Evolutionary conservation across 257 asterid genomes (phyloP).

Genomic region (Solanum verrucosum): DNA sequence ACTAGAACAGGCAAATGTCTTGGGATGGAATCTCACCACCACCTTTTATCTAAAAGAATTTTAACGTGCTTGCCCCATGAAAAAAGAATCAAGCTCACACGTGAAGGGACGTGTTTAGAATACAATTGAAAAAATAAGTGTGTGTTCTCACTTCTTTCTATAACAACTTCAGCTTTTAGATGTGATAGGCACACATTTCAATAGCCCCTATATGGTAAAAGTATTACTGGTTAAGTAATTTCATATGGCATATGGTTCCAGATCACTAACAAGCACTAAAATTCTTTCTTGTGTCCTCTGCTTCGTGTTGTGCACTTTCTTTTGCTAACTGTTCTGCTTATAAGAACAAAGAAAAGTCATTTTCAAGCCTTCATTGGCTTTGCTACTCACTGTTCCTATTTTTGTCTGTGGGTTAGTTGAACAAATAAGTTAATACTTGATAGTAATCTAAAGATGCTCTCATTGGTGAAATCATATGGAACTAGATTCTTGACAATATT

Average conservation of each 20-base stretch:
- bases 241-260: not conserved
- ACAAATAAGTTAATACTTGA: not conserved
- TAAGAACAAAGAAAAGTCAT: not conserved
- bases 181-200: not conserved
- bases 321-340: not conserved
- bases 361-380: not conserved
- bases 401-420: not conserved
- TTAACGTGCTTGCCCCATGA: not conserved
- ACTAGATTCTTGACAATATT: not conserved
- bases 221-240: not conserved
- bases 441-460: not conserved
- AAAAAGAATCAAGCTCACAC: not conserved
- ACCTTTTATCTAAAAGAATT: not conserved
- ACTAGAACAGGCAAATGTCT: not conserved
- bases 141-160: not conserved
- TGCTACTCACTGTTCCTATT: not conserved
- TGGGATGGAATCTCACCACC: not conserved
- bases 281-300: not conserved
- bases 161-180: not conserved
- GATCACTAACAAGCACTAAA: not conserved
- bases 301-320: not conserved
- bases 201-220: not conserved
- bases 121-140: not conserved
- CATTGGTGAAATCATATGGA: not conserved
- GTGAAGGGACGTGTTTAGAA: not conserved